Evolutionary conservation across 2,329 filamentous ascomycete species (phyloP).

Genomic region (Sclerotinia subarctica): DNA sequence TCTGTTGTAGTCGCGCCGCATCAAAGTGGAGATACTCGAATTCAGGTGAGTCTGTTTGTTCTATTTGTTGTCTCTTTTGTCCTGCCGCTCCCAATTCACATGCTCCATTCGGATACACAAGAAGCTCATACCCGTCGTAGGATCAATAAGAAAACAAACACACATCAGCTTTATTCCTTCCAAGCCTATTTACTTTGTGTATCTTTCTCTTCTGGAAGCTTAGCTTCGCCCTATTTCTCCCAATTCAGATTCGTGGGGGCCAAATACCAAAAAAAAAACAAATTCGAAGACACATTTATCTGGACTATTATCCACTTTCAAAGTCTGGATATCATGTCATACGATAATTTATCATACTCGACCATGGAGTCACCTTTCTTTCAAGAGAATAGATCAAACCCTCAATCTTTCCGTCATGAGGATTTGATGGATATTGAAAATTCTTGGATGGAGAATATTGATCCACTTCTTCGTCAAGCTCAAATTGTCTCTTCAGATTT

Average conservation of each 20-base stretch:
- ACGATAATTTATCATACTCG: constrained; percentile 20
- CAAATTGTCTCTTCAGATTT: constrained; percentile 11
- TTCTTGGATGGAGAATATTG: constrained; percentile 25
- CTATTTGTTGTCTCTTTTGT: constrained; percentile 8
- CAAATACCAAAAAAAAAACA: not conserved
- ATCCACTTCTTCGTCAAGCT: constrained; percentile 24
- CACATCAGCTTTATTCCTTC: constrained; percentile 9
- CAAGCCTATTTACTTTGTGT: constrained; percentile 1
- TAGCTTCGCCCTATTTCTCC: constrained; percentile 26
- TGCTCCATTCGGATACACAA: constrained; percentile 11
- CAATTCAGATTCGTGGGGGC: constrained; percentile 17
- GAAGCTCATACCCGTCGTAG: constrained; percentile 15
- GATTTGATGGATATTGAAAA: constrained; percentile 18
- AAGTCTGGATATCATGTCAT: constrained; percentile 19
- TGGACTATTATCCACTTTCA: not conserved
- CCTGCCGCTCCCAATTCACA: not conserved
- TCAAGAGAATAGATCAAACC: constrained; percentile 17
- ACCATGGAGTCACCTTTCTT: constrained; percentile 20
- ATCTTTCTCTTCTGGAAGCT: constrained; percentile 19
- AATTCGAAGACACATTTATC: not conserved
- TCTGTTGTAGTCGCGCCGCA: constrained; percentile 8
- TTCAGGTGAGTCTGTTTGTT: constrained; percentile 16
- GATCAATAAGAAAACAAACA: constrained; percentile 19
- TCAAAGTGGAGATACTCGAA: constrained; percentile 14
- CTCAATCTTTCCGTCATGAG: constrained; percentile 22